These are phyloP conservation scores for Leccinum subrobustum DNA, from an alignment of 1,284 basidiomycete genomes.

Conservation along the genomic window DNA sequence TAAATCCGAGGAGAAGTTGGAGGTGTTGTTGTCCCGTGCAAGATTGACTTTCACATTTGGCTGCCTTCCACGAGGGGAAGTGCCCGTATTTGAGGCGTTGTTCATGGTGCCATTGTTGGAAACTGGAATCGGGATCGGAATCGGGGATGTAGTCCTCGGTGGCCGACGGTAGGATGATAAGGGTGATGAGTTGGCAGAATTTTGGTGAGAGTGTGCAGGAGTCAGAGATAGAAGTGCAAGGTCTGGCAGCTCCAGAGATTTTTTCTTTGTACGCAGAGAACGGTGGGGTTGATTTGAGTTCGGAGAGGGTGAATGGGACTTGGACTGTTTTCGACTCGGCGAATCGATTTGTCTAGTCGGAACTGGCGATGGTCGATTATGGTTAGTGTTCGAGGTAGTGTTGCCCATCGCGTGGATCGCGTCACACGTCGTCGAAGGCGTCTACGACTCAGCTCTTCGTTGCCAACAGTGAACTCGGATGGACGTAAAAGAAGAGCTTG, in stretches of 20 bases:
- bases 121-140: conserved; percentile 42
- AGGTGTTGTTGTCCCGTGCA: conserved; percentile 26
- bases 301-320: conserved; percentile 35
- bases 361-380: conserved; percentile 29
- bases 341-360: conserved; percentile 28
- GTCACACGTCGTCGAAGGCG: conserved; percentile 15
- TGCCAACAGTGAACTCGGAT: conserved; percentile 24
- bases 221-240: conserved; percentile 62
- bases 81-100: conserved; percentile 34
- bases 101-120: conserved; percentile 38
- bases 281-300: conserved; percentile 41
- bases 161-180: conserved; percentile 42
- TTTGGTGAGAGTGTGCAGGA: conserved; percentile 40
- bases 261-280: conserved; percentile 67
- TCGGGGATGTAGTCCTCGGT: conserved; percentile 45
- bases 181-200: conserved; percentile 40
- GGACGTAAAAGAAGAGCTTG: conserved; percentile 34
- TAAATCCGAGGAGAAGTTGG: conserved; percentile 38
- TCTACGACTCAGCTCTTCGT: conserved; percentile 18
- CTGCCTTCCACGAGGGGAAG: conserved; percentile 36
- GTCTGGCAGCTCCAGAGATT: conserved; percentile 74
- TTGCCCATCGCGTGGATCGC: conserved; percentile 34
- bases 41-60: conserved; percentile 31
- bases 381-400: conserved; percentile 33
- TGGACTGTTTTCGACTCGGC: conserved; percentile 13